These are phyloP conservation scores for Clarireedia monteithiana DNA, from an alignment of 2,329 filamentous ascomycete species.

Conservation along the genomic window DNA sequence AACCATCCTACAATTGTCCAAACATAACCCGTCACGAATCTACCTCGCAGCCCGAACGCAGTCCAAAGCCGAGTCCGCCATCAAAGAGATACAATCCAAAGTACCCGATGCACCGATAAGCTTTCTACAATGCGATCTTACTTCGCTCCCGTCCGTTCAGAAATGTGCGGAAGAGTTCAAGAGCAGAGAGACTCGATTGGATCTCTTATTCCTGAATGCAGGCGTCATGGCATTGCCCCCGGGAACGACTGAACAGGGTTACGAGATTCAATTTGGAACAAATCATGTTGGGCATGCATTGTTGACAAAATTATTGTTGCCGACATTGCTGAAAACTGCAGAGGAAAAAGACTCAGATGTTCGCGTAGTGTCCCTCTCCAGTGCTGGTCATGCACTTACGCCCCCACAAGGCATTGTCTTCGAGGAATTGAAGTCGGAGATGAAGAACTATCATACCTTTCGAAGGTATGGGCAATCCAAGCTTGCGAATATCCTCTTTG, in stretches of 20 bases:
- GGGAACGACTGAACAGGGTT: conserved; percentile 35
- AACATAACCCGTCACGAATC: conserved; percentile 34
- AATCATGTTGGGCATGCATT: conserved; percentile 43
- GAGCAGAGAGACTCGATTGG: conserved; percentile 31
- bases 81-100: conserved; percentile 30
- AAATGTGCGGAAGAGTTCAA: conserved; percentile 33
- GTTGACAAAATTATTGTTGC: conserved; percentile 33
- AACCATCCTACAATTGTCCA: conserved; percentile 33
- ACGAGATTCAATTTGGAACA: conserved; percentile 40
- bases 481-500: conserved; percentile 39
- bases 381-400: conserved; percentile 1
- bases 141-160: conserved; percentile 37
- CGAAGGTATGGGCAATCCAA: conserved; percentile 39
- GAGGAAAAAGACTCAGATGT: conserved; percentile 15
- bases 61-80: conserved; percentile 31
- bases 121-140: conserved; percentile 32
- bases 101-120: conserved; percentile 13
- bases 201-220: conserved; percentile 40
- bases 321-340: conserved; percentile 26
- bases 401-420: conserved; percentile 26
- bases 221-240: conserved; percentile 36
- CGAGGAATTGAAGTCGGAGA: conserved; percentile 7
- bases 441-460: not conserved
- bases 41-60: conserved; percentile 33
- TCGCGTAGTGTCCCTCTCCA: conserved; percentile 5